phyloP scores from a whole-genome alignment of 805 yeast species.

The Pichia insulana region DNA sequence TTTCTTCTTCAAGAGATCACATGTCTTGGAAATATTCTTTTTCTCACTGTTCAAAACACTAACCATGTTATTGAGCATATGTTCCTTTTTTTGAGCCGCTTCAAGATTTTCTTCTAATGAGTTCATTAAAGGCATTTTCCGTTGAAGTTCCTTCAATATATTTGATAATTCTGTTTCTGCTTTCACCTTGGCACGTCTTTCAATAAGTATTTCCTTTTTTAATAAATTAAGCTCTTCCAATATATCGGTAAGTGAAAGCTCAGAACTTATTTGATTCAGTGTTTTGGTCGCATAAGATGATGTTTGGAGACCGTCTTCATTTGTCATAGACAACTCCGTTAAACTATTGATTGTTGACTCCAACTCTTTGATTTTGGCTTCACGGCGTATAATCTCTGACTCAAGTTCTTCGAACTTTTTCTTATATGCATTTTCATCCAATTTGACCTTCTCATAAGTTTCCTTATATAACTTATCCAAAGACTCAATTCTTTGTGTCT shows the following conservation, averaged over 20 bases:
- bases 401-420: conserved; percentile 30
- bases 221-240: conserved; percentile 56
- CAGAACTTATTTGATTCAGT: conserved; percentile 31
- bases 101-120: conserved; percentile 55
- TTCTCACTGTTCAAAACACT: conserved; percentile 45
- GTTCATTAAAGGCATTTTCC: conserved; percentile 65
- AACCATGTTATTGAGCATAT: conserved; percentile 44
- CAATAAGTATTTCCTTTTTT: conserved; percentile 58
- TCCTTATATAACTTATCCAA: conserved; percentile 42
- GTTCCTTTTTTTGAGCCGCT: conserved; percentile 46
- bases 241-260: conserved; percentile 57
- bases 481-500: conserved; percentile 41
- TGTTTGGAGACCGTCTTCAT: conserved; percentile 6
- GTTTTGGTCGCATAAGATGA: conserved; percentile 44
- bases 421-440: conserved; percentile 29
- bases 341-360: conserved; percentile 39
- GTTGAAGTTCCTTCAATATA: conserved; percentile 68
- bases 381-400: conserved; percentile 28
- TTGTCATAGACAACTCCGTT: conserved; percentile 13
- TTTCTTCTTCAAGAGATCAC: conserved; percentile 22
- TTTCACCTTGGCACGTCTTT: conserved; percentile 60
- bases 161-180: conserved; percentile 63
- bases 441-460: conserved; percentile 31
- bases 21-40: conserved; percentile 13
- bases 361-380: conserved; percentile 33